Base-by-base conservation (phyloP, 164 flowering plant genomes). In the Paratinospora sagittata region DNA sequence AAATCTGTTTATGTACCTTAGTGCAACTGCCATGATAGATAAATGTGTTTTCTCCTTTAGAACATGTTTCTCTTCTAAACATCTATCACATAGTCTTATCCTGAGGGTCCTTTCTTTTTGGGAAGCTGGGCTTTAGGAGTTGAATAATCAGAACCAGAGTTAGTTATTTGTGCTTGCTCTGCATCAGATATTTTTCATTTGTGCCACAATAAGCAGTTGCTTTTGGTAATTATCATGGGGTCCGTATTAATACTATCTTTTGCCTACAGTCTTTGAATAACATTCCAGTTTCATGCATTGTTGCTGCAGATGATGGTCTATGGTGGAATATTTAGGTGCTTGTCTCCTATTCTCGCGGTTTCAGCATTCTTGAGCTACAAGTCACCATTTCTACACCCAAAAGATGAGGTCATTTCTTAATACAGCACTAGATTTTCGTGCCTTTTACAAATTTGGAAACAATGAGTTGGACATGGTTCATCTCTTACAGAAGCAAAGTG, bases 251-350 rank as follows among this genome's bases (percentile, higher is more conserved):
- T 8, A 52, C 10, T 7, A 10, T 26, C 16, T 66, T 49, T n/a
- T 55, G 36, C 52, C 36, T 69, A 27, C n/a, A 36, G 24, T 49
- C 43, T 30, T 34, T 11, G 27, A 5, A 17, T 16, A 12, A 55
- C 45, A 23, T 37, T 23, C 5, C 21, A 24, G 41, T 27, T 55
- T 30, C 11, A 24, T 69, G 24, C 66, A 71, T 62, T 80, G 34
- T 26, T 79, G 72, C 43, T 85, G 80, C 93, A 93, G 98, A 91
- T 93, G 97, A 80, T 93, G 89, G 67, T 93, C 12, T 93, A 84
- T 83, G 96, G 98, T 68, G 91, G 82, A 78, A 88, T 93, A 75
- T 93, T 93, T 82, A 90, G 97, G 24, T 93, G 98, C 82, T 76
- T 93, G 41, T 91, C 98, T 6, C 96, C 98, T 19, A 83, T 93